Evolutionary conservation across 2,329 filamentous ascomycete genomes (phyloP), one percentile per base, ranked within the genome.

Genomic region (Fusarium pilosicola): DNA sequence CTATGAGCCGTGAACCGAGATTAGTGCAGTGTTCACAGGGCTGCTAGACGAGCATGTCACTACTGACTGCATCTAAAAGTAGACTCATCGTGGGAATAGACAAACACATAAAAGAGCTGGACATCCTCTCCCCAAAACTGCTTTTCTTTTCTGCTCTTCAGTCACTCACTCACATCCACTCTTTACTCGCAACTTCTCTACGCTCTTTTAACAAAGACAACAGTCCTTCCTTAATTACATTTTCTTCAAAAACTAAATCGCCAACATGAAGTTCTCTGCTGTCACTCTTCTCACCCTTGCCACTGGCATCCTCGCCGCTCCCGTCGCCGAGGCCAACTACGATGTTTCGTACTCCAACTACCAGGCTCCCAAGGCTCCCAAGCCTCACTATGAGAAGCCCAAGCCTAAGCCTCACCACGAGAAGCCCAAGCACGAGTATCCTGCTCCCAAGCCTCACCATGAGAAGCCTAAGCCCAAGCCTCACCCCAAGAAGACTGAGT

Each of bases 191-290:
- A 9, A 28, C 58, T 69, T 70, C 39, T 70, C 39, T 7, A 65
- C 65, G 28, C 30, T 45, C 57, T 17, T 32, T 38, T 46, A 34
- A 13, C 22, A 34, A 41, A 62, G 45, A 62, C 45, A 45, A 57
- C 28, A 22, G 32, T 36, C 65, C 30, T 36, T 62, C 57, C 28
- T 51, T 52, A 26, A 20, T 24, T 64, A 38, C 28, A 4, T 22
- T 57, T 36, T 52, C n/a, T 28, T 39, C 24, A 46, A 34, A 5
- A 49, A 54, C 22, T 20, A 34, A 32, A 52, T 39, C 48, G 63
- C 34, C 63, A 71, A 49, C 24, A 71, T 71, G 69, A 71, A 71
- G 69, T 48, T 71, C 45, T 71, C 69, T 68, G 68, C 69, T 54
- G 56, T 71, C 57, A 72, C 69, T 11, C 56, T 71, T 68, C 68